phyloP scores from a whole-genome alignment of 1,284 basidiomycete species.

The Irpex sp. region DNA sequence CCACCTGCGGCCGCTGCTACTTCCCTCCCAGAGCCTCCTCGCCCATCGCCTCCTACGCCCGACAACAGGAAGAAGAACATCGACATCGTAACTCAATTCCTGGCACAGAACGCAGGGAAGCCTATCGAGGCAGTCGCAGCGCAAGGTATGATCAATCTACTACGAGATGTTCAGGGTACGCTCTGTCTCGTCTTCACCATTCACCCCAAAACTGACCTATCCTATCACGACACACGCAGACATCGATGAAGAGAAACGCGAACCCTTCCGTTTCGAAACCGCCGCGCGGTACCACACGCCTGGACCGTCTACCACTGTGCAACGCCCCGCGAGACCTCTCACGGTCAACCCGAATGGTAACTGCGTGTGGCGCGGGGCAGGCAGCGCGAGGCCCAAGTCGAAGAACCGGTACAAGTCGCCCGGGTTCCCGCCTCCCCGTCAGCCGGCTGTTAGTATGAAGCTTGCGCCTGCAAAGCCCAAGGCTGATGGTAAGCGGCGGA shows the following conservation, averaged over 20 bases:
- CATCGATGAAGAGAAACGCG: constrained; percentile 28
- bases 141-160: constrained; percentile 50
- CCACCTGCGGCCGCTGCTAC: constrained; percentile 8
- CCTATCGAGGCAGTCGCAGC: constrained; percentile 40
- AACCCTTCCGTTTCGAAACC: constrained; percentile 56
- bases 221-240: neutral
- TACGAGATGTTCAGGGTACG: constrained; percentile 39
- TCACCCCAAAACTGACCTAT: neutral
- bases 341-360: constrained; percentile 67
- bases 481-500: constrained; percentile 57
- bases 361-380: constrained; percentile 66
- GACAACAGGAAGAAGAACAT: constrained; percentile 5
- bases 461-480: constrained; percentile 37
- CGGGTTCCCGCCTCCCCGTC: constrained; percentile 52
- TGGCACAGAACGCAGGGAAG: constrained; percentile 17
- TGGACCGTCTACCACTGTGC: constrained; percentile 20
- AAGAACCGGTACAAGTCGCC: constrained; percentile 67
- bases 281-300: constrained; percentile 32
- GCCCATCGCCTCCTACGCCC: constrained; percentile 6
- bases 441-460: constrained; percentile 37
- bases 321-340: constrained; percentile 42
- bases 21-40: constrained; percentile 4
- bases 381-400: constrained; percentile 48
- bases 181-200: neutral
- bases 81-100: constrained; percentile 14